Evolutionary conservation across 441 rosid species (phyloP).

Genomic region (Hura crepitans): DNA sequence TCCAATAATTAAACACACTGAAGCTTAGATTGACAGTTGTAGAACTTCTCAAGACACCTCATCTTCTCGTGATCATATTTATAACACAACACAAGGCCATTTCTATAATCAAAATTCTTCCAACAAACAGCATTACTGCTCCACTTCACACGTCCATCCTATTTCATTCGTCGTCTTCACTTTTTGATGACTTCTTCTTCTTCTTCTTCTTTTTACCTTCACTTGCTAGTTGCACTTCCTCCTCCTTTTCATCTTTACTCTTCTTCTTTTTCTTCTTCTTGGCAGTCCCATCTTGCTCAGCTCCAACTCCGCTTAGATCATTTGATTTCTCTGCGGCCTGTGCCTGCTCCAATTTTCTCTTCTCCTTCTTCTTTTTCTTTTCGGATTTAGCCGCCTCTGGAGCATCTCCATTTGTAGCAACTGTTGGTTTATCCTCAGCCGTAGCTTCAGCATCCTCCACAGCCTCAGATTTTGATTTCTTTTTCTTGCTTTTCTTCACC

Average conservation of each 20-base stretch:
- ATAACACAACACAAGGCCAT: background rate
- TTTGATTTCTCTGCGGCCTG: slow-evolving; percentile 24
- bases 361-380: slow-evolving; percentile 56
- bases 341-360: slow-evolving; percentile 40
- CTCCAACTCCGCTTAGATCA: slow-evolving; percentile 22
- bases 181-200: slow-evolving; percentile 37
- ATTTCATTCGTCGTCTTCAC: slow-evolving; percentile 29
- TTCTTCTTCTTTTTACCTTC: slow-evolving; percentile 48
- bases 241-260: slow-evolving; percentile 36
- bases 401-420: slow-evolving; percentile 39
- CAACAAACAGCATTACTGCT: background rate
- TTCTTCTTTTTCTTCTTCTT: slow-evolving; percentile 59
- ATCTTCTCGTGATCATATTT: slow-evolving; percentile 1
- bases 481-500: slow-evolving; percentile 75
- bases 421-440: slow-evolving; percentile 32
- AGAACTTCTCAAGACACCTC: background rate
- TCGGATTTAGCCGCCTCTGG: slow-evolving; percentile 45
- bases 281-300: slow-evolving; percentile 28
- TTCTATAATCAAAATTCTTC: slow-evolving; percentile 16
- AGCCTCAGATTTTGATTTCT: slow-evolving; percentile 47
- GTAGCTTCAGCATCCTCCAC: slow-evolving; percentile 41
- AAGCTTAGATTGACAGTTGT: background rate
- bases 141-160: background rate
- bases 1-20: background rate
- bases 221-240: slow-evolving; percentile 26